phyloP scores from a whole-genome alignment of 1,284 basidiomycete species.

The Ustilago cynodontis region DNA sequence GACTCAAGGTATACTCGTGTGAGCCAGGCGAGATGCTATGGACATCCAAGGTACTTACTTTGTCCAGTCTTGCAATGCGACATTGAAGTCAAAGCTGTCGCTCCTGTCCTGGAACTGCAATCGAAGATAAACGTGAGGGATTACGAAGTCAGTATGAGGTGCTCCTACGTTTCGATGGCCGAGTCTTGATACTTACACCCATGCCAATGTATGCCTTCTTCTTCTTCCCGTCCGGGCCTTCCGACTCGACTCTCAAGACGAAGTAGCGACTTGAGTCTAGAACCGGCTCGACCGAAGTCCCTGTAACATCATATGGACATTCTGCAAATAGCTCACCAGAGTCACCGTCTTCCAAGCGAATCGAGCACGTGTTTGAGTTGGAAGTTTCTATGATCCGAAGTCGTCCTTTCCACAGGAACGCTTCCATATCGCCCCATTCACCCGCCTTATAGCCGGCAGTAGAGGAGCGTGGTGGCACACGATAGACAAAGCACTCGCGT shows the following conservation, averaged over 20 bases:
- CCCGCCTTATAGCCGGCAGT: constrained; percentile 73
- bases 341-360: constrained; percentile 62
- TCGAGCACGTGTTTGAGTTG: constrained; percentile 49
- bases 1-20: background rate
- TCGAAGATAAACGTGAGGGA: background rate
- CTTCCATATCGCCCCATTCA: constrained; percentile 77
- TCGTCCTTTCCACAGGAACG: constrained; percentile 90
- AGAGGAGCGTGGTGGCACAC: constrained; percentile 78
- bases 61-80: constrained; percentile 90
- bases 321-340: constrained; percentile 83
- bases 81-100: constrained; percentile 68
- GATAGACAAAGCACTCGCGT: constrained; percentile 80
- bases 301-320: constrained; percentile 84
- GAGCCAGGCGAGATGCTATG: background rate
- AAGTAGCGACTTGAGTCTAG: constrained; percentile 97
- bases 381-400: constrained; percentile 81
- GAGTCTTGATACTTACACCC: constrained; percentile 54
- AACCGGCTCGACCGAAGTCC: constrained; percentile 89
- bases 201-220: constrained; percentile 67
- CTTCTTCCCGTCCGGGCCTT: constrained; percentile 55
- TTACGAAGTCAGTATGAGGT: background rate
- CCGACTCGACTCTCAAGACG: constrained; percentile 82
- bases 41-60: constrained; percentile 75
- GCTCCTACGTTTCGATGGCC: background rate
- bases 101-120: constrained; percentile 63